phyloP scores from a whole-genome alignment of 176 grass and related monocot species.

The Aegilops umbellulata region DNA sequence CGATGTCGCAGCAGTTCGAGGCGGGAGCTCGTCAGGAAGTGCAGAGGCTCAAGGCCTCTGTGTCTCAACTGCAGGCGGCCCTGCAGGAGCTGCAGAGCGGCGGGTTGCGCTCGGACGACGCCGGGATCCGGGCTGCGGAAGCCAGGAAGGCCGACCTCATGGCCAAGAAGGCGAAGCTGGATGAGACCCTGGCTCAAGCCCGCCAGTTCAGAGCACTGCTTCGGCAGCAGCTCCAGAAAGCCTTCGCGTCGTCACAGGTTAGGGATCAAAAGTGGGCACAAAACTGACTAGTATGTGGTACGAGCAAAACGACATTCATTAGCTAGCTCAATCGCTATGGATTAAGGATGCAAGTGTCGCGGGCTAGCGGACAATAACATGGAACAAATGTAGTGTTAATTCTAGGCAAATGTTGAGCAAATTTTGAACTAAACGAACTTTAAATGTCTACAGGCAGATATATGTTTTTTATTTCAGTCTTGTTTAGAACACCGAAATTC shows the following conservation, averaged over 20 bases:
- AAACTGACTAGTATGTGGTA: background rate
- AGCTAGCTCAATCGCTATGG: no score
- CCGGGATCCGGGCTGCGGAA: constrained; percentile 56
- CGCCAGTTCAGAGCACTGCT: constrained; percentile 58
- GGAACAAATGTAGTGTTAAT: no score
- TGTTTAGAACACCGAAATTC: no score
- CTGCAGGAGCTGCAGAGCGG: constrained; percentile 53
- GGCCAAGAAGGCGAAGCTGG: constrained; percentile 62
- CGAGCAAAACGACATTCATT: no score
- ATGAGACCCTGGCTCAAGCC: constrained; percentile 52
- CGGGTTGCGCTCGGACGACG: constrained; percentile 38
- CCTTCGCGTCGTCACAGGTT: constrained; percentile 40
- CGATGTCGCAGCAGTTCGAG: constrained; percentile 46
- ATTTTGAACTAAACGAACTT: no score
- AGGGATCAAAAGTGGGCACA: constrained; percentile 27
- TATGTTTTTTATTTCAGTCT: no score
- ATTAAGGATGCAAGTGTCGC: no score
- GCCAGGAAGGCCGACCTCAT: constrained; percentile 62
- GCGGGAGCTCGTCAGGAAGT: constrained; percentile 45
- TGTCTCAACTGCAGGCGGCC: constrained; percentile 60
- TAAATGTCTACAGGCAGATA: no score
- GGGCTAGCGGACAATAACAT: no score
- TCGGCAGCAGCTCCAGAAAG: constrained; percentile 72
- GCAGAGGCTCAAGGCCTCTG: constrained; percentile 50
- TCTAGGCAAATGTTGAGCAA: no score